Evolutionary conservation across 139 green algal species (phyloP), one percentile per base, ranked within the genome.

Genomic region (Dunaliella primolecta): DNA sequence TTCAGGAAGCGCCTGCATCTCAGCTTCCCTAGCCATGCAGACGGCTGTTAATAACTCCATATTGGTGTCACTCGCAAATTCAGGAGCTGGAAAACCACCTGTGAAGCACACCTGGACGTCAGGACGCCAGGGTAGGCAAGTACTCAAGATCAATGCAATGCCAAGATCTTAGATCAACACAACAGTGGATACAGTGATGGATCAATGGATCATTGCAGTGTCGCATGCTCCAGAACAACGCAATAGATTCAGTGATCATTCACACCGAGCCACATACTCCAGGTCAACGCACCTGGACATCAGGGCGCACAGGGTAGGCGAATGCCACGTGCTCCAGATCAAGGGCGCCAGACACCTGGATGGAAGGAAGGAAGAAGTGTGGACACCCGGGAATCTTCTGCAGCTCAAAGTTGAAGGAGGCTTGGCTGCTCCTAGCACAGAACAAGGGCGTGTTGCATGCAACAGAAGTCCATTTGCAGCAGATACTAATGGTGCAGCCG

Each of bases 271-370:
- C 31, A 79, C 31, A 27, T 21, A 34, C 20, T 21, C 27, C 27
- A 79, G 7, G 29, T 79, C 23, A 7, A 78, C 82, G 55, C 70
- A 81, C 82, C 70, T 81, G 82, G 95, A 94, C 86, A 29, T 96
- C 92, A 1, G 89, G 90, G 30, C 94, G 89, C 0, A 91, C 83
- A 1, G 96, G 96, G 92, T 98, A 98, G 46, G 86, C 56, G 64
- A 98, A 98, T 11, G 38, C 25, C 36, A 98, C 93, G 55, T 91
- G 75, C 1, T 79, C 75, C 57, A 98, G 85, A 78, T 92, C 86
- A n/a, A 98, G 81, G 23, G 82, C 29, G 0, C 94, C 94, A 32
- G 88, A 29, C 32, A 90, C 78, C 57, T 75, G n/a, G 0, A 36
- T 21, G 23, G 23, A 30, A 80, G 20, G 3, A 20, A 72, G 56